Evolutionary conservation across 495 filamentous ascomycete genomes (phyloP).

Genomic region (Achaetomiella virescens): DNA sequence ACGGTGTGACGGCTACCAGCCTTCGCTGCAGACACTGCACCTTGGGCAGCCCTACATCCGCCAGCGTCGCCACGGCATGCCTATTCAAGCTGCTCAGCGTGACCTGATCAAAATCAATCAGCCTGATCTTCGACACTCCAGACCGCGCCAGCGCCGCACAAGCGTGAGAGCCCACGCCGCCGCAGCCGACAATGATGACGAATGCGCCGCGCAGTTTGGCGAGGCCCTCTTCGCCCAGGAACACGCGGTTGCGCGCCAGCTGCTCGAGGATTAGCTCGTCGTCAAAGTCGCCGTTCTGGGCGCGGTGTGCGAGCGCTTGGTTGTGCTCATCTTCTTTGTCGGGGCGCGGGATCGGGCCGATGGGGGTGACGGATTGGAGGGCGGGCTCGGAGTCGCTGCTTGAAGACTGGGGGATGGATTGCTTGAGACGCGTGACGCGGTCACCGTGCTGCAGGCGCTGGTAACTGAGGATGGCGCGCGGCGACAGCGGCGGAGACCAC

Average conservation of each 20-base stretch:
- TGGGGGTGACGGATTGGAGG: conserved; percentile 50
- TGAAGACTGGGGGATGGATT: conserved; percentile 59
- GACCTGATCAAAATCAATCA: conserved; percentile 98
- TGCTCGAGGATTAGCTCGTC: conserved; percentile 94
- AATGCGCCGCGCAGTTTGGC: conserved; percentile 71
- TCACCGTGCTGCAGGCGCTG: conserved; percentile 59
- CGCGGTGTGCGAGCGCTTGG: conserved; percentile 68
- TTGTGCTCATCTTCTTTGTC: conserved; percentile 72
- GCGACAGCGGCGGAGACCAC: conserved; percentile 69
- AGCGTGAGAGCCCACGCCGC: conserved; percentile 91
- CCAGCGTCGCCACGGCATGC: conserved; percentile 88
- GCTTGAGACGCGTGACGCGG: conserved; percentile 61
- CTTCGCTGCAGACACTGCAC: conserved; percentile 73
- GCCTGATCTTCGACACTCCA: conserved; percentile 75
- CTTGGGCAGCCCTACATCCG: conserved; percentile 92
- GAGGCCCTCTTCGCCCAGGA: conserved; percentile 78
- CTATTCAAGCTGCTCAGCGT: conserved; percentile 88
- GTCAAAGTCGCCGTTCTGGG: conserved; percentile 84
- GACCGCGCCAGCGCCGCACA: conserved; percentile 81
- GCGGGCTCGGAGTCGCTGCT: conserved; percentile 23
- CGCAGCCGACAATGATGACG: conserved; percentile 84
- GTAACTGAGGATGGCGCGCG: conserved; percentile 65
- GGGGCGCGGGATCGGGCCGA: conserved; percentile 51
- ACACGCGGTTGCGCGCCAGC: conserved; percentile 88
- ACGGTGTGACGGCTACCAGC: conserved; percentile 80